These are phyloP conservation scores for Neurospora sp. DNA, from an alignment of 495 filamentous ascomycete genomes.

Conservation along the genomic window DNA sequence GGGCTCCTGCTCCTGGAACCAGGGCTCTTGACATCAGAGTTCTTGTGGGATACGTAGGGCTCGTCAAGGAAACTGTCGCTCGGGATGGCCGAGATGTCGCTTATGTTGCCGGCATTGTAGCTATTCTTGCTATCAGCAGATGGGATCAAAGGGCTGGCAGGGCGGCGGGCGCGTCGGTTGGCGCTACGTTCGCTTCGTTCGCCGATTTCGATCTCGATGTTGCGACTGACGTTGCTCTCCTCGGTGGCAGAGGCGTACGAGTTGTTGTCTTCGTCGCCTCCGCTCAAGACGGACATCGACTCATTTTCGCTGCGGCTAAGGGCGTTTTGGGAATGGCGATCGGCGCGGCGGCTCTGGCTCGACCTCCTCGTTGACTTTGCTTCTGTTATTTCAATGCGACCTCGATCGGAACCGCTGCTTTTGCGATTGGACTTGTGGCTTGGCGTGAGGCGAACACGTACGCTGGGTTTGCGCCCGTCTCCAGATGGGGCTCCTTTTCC, in stretches of 20 bases:
- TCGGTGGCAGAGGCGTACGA: slow-evolving; percentile 68
- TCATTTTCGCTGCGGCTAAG: slow-evolving; percentile 38
- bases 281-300: slow-evolving; percentile 13
- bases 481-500: slow-evolving; percentile 48
- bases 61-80: slow-evolving; percentile 80
- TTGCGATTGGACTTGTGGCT: slow-evolving; percentile 31
- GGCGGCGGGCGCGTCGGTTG: slow-evolving; percentile 34
- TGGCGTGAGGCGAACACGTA: slow-evolving; percentile 89
- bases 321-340: slow-evolving; percentile 38
- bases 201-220: slow-evolving; percentile 56
- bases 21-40: slow-evolving; percentile 24
- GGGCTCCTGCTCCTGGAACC: slow-evolving; percentile 24
- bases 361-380: slow-evolving; percentile 43
- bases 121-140: slow-evolving; percentile 45
- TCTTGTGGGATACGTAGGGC: slow-evolving; percentile 14
- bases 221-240: slow-evolving; percentile 60
- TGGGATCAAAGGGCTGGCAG: slow-evolving; percentile 46
- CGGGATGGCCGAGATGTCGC: slow-evolving; percentile 86
- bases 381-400: slow-evolving; percentile 72
- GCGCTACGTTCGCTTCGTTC: slow-evolving; percentile 26
- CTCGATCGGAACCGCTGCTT: slow-evolving; percentile 42
- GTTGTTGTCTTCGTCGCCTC: slow-evolving; percentile 44
- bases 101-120: slow-evolving; percentile 49
- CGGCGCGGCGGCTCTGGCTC: slow-evolving; percentile 50
- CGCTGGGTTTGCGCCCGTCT: slow-evolving; percentile 66